phyloP scores from a whole-genome alignment of 768 basidiomycete genomes.

The Lactifluus volemus region DNA sequence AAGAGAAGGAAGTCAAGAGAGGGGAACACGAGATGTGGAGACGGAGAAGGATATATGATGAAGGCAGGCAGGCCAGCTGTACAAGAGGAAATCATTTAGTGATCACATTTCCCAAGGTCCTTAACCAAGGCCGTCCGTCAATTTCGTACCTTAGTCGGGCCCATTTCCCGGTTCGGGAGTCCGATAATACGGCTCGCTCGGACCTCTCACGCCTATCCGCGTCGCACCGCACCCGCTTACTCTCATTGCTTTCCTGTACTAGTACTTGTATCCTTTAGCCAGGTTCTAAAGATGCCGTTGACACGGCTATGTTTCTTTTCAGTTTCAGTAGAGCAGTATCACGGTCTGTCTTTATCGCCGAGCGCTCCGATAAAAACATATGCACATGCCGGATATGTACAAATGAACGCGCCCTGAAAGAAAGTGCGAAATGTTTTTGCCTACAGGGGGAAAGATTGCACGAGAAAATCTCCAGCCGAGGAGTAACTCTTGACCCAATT shows the following conservation, averaged over 20 bases:
- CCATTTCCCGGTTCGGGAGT: background rate
- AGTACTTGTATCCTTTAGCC: background rate
- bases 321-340: background rate
- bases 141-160: background rate
- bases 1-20: background rate
- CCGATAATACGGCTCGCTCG: conserved; percentile 5
- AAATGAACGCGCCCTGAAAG: conserved; percentile 13
- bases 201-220: background rate
- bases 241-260: background rate
- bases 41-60: conserved; percentile 9
- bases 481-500: background rate
- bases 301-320: background rate
- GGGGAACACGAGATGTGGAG: background rate
- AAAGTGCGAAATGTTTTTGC: background rate
- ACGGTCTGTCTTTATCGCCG: conserved; percentile 8
- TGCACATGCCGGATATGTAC: conserved; percentile 15
- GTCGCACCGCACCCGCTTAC: no score
- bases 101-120: conserved; percentile 16
- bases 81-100: conserved; percentile 16
- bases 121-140: background rate
- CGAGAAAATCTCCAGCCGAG: background rate
- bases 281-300: background rate
- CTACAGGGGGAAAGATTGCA: conserved; percentile 5
- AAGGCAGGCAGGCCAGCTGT: background rate
- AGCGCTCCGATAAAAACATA: conserved; percentile 4